Conservation (phyloP, 805 yeast species). For the Middelhovenomyces tepae region DNA sequence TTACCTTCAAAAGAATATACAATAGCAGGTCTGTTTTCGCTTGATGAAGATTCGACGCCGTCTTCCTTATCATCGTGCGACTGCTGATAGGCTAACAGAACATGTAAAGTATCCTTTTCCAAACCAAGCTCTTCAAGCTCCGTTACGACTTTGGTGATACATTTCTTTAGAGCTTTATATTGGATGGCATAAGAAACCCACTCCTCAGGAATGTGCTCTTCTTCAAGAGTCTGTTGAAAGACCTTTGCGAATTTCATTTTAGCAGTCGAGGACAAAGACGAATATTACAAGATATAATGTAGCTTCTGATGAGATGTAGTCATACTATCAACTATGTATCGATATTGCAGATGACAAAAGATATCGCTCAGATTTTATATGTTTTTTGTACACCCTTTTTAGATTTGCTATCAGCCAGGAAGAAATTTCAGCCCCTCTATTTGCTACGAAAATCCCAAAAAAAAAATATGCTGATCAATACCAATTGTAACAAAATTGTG, state of each 20-base stretch:
- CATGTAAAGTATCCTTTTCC: slow-evolving; percentile 33
- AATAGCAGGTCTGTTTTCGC: slow-evolving; percentile 5
- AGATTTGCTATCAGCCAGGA: too few species aligned
- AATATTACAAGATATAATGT: too few species aligned
- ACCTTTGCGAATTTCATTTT: slow-evolving; percentile 70
- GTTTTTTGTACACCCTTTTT: too few species aligned
- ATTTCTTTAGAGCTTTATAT: slow-evolving; percentile 61
- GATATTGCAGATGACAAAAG: too few species aligned
- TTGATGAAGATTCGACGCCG: slow-evolving; percentile 5
- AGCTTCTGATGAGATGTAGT: too few species aligned
- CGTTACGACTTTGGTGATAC: slow-evolving; percentile 53
- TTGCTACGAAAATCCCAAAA: too few species aligned
- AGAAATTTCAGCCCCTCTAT: too few species aligned
- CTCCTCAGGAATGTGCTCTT: slow-evolving; percentile 53
- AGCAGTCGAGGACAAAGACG: too few species aligned
- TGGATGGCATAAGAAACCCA: slow-evolving; percentile 66
- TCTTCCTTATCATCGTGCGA: slow-evolving; percentile 4
- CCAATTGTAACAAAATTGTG: too few species aligned
- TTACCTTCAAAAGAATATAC: slow-evolving; percentile 18
- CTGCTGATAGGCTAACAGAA: slow-evolving; percentile 20
- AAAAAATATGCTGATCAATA: too few species aligned
- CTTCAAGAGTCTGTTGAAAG: slow-evolving; percentile 52
- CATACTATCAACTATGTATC: too few species aligned
- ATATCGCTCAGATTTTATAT: too few species aligned
- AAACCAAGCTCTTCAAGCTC: slow-evolving; percentile 56